phyloP scores from a whole-genome alignment of 2,329 filamentous ascomycete species.

The Pseudonectria foliicola region DNA sequence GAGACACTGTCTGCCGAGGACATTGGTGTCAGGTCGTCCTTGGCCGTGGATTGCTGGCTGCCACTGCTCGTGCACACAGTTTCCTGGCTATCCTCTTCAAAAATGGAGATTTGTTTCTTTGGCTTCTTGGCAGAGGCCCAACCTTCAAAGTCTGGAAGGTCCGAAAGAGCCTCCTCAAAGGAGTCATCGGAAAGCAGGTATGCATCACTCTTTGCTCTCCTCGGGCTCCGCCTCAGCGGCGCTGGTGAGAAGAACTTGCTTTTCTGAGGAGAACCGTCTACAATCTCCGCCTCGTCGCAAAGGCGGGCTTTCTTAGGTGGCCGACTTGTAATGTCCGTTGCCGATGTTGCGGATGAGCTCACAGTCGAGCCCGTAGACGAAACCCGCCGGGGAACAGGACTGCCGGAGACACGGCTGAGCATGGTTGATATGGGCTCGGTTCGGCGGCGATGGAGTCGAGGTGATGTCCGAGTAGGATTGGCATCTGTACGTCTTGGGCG shows the following conservation, averaged over 20 bases:
- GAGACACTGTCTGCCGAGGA: slow-evolving; percentile 17
- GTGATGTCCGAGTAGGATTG: slow-evolving; percentile 24
- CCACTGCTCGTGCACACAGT: slow-evolving; percentile 11
- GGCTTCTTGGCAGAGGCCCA: slow-evolving; percentile 35
- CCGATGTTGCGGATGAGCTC: slow-evolving; percentile 4
- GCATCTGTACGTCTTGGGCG: slow-evolving; percentile 14
- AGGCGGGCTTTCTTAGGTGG: slow-evolving; percentile 53
- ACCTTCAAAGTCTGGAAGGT: slow-evolving; percentile 44
- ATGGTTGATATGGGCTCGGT: slow-evolving; percentile 46
- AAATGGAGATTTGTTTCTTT: slow-evolving; percentile 35
- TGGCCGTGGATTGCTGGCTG: slow-evolving; percentile 17
- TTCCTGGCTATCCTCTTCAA: slow-evolving; percentile 33
- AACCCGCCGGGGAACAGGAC: slow-evolving; percentile 10
- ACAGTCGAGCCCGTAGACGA: slow-evolving; percentile 9
- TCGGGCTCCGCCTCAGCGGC: slow-evolving; percentile 19
- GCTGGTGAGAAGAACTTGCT: slow-evolving; percentile 48
- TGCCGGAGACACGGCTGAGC: slow-evolving; percentile 24
- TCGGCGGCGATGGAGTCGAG: slow-evolving; percentile 39
- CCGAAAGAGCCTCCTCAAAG: slow-evolving; percentile 45
- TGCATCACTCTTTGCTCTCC: slow-evolving; percentile 30
- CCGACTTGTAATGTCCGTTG: slow-evolving; percentile 23
- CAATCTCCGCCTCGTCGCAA: slow-evolving; percentile 35
- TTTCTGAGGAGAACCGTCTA: slow-evolving; percentile 31
- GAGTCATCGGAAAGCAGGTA: slow-evolving; percentile 51
- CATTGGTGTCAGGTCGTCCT: slow-evolving; percentile 14